Percentiles rank a stretch among this genome's conserved stretches.
Conservation (phyloP, 345 rosid species). For the Punica granatum region DNA sequence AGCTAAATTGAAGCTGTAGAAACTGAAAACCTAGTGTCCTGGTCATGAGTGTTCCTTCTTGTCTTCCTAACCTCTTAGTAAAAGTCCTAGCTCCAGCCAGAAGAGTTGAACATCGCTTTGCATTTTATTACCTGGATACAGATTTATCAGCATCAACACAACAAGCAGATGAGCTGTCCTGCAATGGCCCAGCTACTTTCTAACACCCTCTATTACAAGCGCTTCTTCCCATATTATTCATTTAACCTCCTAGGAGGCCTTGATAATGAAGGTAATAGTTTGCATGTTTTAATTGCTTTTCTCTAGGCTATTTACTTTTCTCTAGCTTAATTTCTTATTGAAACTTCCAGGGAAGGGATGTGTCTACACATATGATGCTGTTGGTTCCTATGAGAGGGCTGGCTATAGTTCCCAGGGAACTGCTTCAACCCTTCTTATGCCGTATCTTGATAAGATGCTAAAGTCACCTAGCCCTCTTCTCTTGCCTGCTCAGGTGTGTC, state of each 20-base stretch:
- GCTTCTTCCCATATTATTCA: constrained; percentile 95
- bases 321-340: not conserved
- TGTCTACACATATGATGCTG: constrained; percentile 94
- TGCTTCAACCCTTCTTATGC: constrained; percentile 87
- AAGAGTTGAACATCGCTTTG: not conserved
- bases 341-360: constrained; percentile 71
- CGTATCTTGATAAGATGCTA: constrained; percentile 92
- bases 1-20: too few relatives aligned
- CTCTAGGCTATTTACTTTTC: not conserved
- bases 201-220: constrained; percentile 92
- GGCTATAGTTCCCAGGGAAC: constrained; percentile 96
- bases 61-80: not conserved
- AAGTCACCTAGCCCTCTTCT: constrained; percentile 97
- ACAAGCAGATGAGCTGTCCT: constrained; percentile 96
- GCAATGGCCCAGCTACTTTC: constrained; percentile 96
- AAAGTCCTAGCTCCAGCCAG: too few relatives aligned
- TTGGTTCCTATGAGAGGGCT: constrained; percentile 96
- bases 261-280: constrained; percentile 67
- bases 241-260: constrained; percentile 96
- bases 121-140: constrained; percentile 15
- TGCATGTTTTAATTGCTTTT: not conserved
- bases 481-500: constrained; percentile 50
- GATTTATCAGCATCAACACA: constrained; percentile 98
- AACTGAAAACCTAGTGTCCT: not conserved
- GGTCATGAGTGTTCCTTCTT: not conserved